These are phyloP conservation scores for Moricandia moricandioides DNA, from an alignment of 345 rosid species.

Conservation along the genomic window DNA sequence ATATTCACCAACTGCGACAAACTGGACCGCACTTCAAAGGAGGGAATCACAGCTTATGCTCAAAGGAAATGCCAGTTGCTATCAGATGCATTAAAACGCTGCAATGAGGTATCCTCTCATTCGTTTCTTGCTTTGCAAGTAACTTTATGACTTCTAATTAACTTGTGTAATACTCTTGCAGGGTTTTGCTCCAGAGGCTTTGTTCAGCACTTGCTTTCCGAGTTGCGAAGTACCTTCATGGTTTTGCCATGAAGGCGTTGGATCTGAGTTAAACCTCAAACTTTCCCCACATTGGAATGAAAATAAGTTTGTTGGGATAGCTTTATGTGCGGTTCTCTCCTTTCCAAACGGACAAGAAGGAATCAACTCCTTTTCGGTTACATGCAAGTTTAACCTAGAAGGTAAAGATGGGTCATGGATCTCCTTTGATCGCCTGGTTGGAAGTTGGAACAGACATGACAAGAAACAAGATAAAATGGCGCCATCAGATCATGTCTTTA, in stretches of 20 bases:
- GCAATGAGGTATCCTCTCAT: neutral
- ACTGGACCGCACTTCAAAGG: neutral
- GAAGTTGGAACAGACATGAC: neutral
- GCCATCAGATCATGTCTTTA: conserved; percentile 7
- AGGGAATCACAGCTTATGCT: neutral
- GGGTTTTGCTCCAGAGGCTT: neutral
- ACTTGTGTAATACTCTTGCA: neutral
- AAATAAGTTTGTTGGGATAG: neutral
- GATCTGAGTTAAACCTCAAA: neutral
- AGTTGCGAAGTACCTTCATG: neutral
- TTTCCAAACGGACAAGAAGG: neutral
- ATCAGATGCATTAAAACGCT: neutral
- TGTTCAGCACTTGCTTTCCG: neutral
- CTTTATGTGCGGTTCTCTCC: neutral
- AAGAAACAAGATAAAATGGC: neutral
- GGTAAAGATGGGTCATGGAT: neutral
- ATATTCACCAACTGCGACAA: neutral
- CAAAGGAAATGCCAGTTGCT: neutral
- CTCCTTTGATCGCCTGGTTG: conserved; percentile 1
- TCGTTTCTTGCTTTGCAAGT: neutral
- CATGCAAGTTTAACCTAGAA: conserved; percentile 1
- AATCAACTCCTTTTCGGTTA: conserved; percentile 15
- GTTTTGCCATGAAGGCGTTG: neutral
- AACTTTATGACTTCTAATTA: neutral
- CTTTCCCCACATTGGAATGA: neutral